Conservation (phyloP, 441 rosid species). For the Gossypium gossypioides region DNA sequence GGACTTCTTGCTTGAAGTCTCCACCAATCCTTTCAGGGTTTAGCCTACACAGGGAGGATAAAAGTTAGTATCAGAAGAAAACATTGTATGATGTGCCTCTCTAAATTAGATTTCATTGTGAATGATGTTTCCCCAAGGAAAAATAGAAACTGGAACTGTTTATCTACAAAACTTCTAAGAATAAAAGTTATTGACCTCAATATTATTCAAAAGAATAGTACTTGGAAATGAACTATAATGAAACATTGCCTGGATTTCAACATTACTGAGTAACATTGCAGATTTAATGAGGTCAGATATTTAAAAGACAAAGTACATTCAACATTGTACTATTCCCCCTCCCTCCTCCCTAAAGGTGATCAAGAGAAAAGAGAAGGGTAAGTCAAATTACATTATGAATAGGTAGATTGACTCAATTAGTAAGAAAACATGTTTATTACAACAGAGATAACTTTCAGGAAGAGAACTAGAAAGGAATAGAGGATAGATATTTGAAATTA, state of each 20-base stretch:
- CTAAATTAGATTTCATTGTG: background rate
- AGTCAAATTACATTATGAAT: background rate
- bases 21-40: slow-evolving; percentile 94
- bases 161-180: background rate
- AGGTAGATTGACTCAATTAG: background rate
- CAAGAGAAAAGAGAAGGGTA: background rate
- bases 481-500: slow-evolving; percentile 27
- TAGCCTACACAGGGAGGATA: slow-evolving; percentile 34
- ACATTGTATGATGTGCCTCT: background rate
- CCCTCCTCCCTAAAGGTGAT: background rate
- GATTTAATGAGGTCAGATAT: background rate
- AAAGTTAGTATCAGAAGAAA: background rate
- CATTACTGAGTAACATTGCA: background rate
- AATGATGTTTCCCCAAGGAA: background rate
- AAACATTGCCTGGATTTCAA: background rate
- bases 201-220: background rate
- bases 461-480: background rate
- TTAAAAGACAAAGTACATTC: background rate
- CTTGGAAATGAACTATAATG: background rate
- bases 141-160: background rate
- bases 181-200: background rate
- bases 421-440: background rate
- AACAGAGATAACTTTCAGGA: background rate
- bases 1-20: slow-evolving; percentile 88
- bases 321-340: background rate